Conservation (phyloP, 2,329 filamentous ascomycete species). For the Phaeosphaeriaceae sp. region DNA sequence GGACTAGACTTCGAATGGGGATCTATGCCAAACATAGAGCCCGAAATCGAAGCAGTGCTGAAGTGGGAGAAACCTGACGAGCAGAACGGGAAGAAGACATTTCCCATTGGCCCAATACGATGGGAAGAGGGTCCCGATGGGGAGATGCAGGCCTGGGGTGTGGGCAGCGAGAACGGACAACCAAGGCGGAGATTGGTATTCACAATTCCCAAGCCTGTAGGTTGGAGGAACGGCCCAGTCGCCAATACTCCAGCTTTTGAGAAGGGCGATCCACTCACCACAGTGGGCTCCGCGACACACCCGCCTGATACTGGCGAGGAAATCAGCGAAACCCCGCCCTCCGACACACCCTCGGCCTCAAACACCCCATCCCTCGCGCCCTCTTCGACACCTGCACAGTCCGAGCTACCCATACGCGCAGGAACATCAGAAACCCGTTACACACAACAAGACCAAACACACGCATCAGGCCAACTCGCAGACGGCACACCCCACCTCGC, state of each 20-base stretch:
- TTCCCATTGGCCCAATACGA: slow-evolving; percentile 57
- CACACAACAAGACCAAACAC: slow-evolving; percentile 52
- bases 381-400: slow-evolving; percentile 15
- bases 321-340: slow-evolving; percentile 29
- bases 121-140: slow-evolving; percentile 54
- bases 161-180: slow-evolving; percentile 53
- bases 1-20: slow-evolving; percentile 84
- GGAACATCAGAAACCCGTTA: slow-evolving; percentile 53
- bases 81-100: slow-evolving; percentile 47
- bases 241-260: slow-evolving; percentile 38
- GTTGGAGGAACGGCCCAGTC: slow-evolving; percentile 32
- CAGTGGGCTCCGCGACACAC: slow-evolving; percentile 47
- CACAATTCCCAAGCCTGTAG: slow-evolving; percentile 42
- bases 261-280: slow-evolving; percentile 35
- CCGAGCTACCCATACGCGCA: slow-evolving; percentile 37
- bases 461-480: slow-evolving; percentile 52
- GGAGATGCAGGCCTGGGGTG: slow-evolving; percentile 54
- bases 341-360: slow-evolving; percentile 25
- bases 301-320: slow-evolving; percentile 34
- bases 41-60: slow-evolving; percentile 50
- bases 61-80: slow-evolving; percentile 48
- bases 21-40: slow-evolving; percentile 75
- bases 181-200: slow-evolving; percentile 50
- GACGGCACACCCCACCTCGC: slow-evolving; percentile 52
- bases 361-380: slow-evolving; percentile 13